Evolutionary conservation across 768 basidiomycete species (phyloP).

Genomic region (Cubamyces sp.): DNA sequence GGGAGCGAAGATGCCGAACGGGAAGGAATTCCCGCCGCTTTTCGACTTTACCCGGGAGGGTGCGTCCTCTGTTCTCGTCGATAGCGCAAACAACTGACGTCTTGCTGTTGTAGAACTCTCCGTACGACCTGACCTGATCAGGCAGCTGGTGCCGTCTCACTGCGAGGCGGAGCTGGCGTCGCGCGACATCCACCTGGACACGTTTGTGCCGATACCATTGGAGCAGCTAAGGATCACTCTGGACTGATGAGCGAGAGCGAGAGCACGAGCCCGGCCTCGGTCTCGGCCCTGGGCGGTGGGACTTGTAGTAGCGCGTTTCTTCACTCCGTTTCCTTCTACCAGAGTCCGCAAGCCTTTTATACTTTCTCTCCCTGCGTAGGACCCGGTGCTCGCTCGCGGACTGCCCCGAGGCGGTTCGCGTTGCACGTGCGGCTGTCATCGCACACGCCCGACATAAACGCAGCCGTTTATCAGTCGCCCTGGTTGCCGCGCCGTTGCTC

Average conservation of each 20-base stretch:
- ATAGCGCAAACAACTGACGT: constrained; percentile 16
- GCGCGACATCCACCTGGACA: constrained; percentile 84
- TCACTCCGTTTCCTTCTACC: neutral
- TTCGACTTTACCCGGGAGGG: constrained; percentile 98
- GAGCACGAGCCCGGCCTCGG: constrained; percentile 3
- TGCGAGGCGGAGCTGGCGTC: constrained; percentile 88
- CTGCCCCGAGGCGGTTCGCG: neutral
- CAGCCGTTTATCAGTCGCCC: no score
- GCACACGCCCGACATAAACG: no score
- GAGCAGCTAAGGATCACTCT: constrained; percentile 94
- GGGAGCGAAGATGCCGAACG: constrained; percentile 94
- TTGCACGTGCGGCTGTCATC: no score
- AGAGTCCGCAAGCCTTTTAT: neutral
- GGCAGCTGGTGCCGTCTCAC: constrained; percentile 86
- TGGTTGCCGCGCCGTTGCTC: constrained; percentile 11
- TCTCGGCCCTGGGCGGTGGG: constrained; percentile 28
- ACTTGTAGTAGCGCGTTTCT: constrained; percentile 20
- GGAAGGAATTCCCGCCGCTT: constrained; percentile 91
- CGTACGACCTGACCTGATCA: constrained; percentile 92
- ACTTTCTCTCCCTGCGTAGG: neutral
- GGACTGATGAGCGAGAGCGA: constrained; percentile 57
- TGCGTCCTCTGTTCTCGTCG: constrained; percentile 44
- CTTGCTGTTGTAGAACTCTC: constrained; percentile 74
- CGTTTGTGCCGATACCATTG: constrained; percentile 96
- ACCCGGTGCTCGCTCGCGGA: neutral